These are phyloP conservation scores for Tanacetum coccineum DNA, from an alignment of 129 eudicot species.

Conservation along the genomic window DNA sequence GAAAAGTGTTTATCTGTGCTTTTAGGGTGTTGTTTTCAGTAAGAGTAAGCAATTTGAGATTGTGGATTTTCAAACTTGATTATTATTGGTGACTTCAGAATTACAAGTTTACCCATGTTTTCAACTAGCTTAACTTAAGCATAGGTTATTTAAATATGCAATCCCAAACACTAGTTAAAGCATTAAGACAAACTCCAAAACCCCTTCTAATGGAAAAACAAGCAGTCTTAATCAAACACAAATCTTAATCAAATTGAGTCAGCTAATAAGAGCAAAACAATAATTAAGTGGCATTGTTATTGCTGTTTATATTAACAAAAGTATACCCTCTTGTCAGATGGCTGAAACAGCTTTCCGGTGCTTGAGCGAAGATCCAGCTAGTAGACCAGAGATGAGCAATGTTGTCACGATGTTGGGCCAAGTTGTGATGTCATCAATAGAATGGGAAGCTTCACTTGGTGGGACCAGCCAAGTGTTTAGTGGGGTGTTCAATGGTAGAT, in stretches of 20 bases:
- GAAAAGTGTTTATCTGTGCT: no score
- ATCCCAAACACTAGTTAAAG: no score
- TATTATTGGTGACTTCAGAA: no score
- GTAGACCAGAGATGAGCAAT: conserved; percentile 36
- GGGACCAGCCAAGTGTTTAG: conserved; percentile 36
- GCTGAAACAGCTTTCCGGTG: conserved; percentile 33
- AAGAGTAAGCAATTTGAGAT: no score
- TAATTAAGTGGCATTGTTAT: no score
- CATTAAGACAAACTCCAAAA: background rate
- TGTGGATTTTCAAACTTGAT: no score
- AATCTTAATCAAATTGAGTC: no score
- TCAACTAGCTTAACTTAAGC: no score
- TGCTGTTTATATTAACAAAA: conserved; percentile 1
- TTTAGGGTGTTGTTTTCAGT: no score
- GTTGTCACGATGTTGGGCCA: conserved; percentile 31
- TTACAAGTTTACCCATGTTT: no score
- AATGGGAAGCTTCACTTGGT: conserved; percentile 46
- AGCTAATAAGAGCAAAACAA: background rate
- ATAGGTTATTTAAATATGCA: no score
- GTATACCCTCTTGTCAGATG: conserved; percentile 27
- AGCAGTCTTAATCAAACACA: no score
- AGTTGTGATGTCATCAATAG: conserved; percentile 33
- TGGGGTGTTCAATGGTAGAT: conserved; percentile 6
- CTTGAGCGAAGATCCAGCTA: conserved; percentile 31
- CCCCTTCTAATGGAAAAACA: background rate